Percentiles rank a stretch among this genome's conserved stretches.
phyloP scores from a whole-genome alignment of 495 filamentous ascomycete genomes.

The Hypomontagnella monticulosa region DNA sequence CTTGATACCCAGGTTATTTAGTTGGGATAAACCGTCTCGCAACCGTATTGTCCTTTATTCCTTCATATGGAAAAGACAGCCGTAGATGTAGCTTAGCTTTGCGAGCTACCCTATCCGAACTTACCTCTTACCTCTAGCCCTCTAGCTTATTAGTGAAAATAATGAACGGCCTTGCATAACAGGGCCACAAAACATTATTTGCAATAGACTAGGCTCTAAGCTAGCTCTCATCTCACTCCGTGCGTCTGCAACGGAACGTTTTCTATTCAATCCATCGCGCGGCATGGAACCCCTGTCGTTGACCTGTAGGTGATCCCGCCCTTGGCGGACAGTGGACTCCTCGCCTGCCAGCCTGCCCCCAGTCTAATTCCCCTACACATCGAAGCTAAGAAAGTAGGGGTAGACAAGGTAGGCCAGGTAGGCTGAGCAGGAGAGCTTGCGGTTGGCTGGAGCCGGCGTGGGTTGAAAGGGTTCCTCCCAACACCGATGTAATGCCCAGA shows the following conservation, averaged over 20 bases:
- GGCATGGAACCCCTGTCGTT: constrained; percentile 40
- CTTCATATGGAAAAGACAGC: constrained; percentile 16
- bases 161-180: constrained; percentile 38
- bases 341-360: constrained; percentile 17
- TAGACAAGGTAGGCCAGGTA: constrained; percentile 24
- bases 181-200: constrained; percentile 11
- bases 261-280: constrained; percentile 42
- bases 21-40: constrained; percentile 31
- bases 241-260: constrained; percentile 42
- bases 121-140: no score
- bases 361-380: constrained; percentile 35
- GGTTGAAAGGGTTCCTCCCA: constrained; percentile 37
- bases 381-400: constrained; percentile 43
- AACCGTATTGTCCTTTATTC: constrained; percentile 20
- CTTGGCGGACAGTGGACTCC: constrained; percentile 40
- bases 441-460: constrained; percentile 33
- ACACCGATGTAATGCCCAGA: constrained; percentile 45
- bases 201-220: background rate
- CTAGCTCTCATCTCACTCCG: constrained; percentile 40
- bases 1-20: no score
- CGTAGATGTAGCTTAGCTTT: background rate
- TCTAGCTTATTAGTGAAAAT: constrained; percentile 28
- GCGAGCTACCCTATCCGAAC: background rate
- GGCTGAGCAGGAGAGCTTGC: constrained; percentile 33
- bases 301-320: constrained; percentile 42